phyloP scores from a whole-genome alignment of 495 filamentous ascomycete genomes.

The Neurospora sp. region DNA sequence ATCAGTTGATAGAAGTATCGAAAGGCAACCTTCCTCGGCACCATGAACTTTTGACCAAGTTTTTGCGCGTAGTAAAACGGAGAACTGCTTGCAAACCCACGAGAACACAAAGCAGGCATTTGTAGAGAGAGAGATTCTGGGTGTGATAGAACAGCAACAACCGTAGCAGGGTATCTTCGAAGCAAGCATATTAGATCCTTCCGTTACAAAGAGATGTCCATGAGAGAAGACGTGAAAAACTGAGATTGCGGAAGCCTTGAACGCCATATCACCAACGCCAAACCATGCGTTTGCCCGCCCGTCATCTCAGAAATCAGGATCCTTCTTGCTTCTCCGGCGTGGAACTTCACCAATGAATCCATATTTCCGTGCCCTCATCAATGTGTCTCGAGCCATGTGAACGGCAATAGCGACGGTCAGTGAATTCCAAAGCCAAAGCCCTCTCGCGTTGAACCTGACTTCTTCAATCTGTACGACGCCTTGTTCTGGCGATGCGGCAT shows the following conservation, averaged over 20 bases:
- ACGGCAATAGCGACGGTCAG: slow-evolving; percentile 21
- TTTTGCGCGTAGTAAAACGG: background rate
- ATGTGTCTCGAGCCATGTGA: slow-evolving; percentile 12
- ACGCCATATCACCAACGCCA: background rate
- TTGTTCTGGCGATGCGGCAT: slow-evolving; percentile 6
- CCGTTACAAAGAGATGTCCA: background rate
- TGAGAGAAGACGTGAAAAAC: background rate
- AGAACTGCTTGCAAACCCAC: background rate
- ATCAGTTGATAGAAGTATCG: background rate
- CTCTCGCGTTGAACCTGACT: slow-evolving; percentile 14
- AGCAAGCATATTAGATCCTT: background rate
- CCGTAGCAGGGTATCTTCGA: background rate
- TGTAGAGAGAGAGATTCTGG: background rate
- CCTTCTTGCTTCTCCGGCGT: background rate
- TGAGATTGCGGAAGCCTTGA: background rate
- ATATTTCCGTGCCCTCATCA: slow-evolving; percentile 5
- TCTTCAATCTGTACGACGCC: slow-evolving; percentile 14
- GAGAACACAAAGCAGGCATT: background rate
- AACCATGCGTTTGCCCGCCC: background rate
- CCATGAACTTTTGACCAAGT: background rate
- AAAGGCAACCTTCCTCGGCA: background rate
- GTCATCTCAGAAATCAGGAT: slow-evolving; percentile 16
- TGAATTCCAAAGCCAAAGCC: slow-evolving; percentile 25
- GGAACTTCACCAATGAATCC: background rate
- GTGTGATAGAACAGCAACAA: background rate